Base-by-base conservation (phyloP, 2,329 filamentous ascomycete species). In the Beauveria scarabaeidicola region DNA sequence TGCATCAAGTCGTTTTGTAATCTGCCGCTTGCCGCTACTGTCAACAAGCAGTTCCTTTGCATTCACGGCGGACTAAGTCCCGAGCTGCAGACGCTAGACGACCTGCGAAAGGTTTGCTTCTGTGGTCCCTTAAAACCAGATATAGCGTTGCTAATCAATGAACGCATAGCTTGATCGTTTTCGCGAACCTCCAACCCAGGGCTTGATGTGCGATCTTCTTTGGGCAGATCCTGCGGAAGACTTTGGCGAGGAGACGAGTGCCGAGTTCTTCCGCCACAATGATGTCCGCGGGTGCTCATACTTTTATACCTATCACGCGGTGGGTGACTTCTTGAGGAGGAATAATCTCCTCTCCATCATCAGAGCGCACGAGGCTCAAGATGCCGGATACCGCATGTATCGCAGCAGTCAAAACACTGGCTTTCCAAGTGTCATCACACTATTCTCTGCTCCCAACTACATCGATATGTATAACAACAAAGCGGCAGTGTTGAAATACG, bases 391-490 rank as follows among this genome's bases (percentile, higher is more conserved):
- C 76, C 85, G 94, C 72, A 99, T 99, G 94, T 99, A 99, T 75
- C 86, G 94, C 66, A 99, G 97, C 82, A 99, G 94, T 32, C 85
- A 93, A 64, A 97, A 94, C 1, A 99, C 94, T 21, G 94, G 94
- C 3, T 99, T 99, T 78, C 94, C 94, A 19, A 97, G 92, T 77
- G 94, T 99, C 64, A 99, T 99, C 93, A 99, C 94, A 66, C 97
- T 99, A 69, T 99, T 99, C 81, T 97, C 93, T 41, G 94, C 94
- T 1, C 94, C 94, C 36, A 99, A 99, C 76, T 99, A 99, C 72
- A 85, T 99, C 64, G 94, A 99, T 69, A 92, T 99, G 47, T 99
- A 99, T 78, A 99, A 99, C 85, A 99, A 99, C 82, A 99, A 99
- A 80, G 94, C 94, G 1, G 94, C 94, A 1, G 94, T 99, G 44